Base-by-base conservation (phyloP, 345 rosid species). In the Melaleuca alternifolia region DNA sequence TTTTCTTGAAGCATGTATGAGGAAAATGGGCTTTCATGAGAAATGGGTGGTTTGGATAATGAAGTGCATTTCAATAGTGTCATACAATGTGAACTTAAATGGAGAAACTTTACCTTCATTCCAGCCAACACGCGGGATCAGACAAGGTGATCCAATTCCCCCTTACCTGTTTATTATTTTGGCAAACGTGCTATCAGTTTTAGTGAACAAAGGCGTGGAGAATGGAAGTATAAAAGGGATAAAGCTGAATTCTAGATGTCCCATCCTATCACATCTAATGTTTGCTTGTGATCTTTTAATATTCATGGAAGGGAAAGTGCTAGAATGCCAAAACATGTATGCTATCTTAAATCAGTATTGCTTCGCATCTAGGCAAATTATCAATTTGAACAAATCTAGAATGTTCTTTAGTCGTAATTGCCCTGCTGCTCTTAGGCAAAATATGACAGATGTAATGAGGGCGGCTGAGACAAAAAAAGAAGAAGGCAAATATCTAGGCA, bases 381-480 rank as follows among this genome's bases (percentile, higher is more conserved):
- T 51, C 4, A 51, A 51, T 10, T 1, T 51, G 1, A 51, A 11
- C 52, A 51, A 51, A 10, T 51, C 16, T 0, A 5, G 16, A 10
- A 5, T 51, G 4, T 51, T 5, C 3, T 51, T 51, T 10, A 51
- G 52, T 10, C 15, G 15, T 11, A 11, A 12, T 5, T 51, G 52
- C 15, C 52, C 6, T 1, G 15, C 11, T 11, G 33, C 11, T 12
- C 1, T 10, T 0, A 48, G 7, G 16, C 23, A 6, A 1, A 50
- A 24, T 16, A 48, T 24, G 50, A 41, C 26, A 18, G 3, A 7
- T 2, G 15, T 1, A 6, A 16, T 83, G 30, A 28, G 33, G 30
- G n/a, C 50, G 1, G 2, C 6, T 0, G 37, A 48, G 18, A 12
- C n/a, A 1, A 6, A 23, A 50, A 3, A 10, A 10, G 12, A n/a